Evolutionary conservation across 768 basidiomycete genomes (phyloP).

Genomic region (Suillus subaureus): DNA sequence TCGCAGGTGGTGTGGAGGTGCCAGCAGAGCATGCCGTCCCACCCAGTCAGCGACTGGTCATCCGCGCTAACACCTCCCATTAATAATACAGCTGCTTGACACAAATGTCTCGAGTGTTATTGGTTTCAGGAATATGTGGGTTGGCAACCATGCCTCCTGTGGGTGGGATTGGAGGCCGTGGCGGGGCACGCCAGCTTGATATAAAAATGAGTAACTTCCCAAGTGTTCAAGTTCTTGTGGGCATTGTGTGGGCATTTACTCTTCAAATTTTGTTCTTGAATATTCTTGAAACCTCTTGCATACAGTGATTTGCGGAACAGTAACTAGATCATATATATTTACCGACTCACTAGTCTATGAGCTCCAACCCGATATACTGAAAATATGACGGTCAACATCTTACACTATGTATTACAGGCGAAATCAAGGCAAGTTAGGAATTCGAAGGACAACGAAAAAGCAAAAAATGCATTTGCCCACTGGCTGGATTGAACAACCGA

Average conservation of each 20-base stretch:
- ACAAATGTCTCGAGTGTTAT: background rate
- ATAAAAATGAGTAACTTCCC: background rate
- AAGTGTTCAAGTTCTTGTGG: background rate
- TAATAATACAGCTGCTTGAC: background rate
- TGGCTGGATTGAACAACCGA: slow-evolving; percentile 50
- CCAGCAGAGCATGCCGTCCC: slow-evolving; percentile 46
- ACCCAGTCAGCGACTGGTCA: slow-evolving; percentile 44
- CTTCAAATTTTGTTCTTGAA: background rate
- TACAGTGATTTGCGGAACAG: background rate
- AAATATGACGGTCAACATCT: background rate
- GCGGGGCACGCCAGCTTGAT: background rate
- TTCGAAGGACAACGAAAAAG: background rate
- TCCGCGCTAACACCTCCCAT: slow-evolving; percentile 19
- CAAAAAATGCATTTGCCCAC: slow-evolving; percentile 30
- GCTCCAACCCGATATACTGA: background rate
- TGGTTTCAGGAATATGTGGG: background rate
- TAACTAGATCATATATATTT: background rate
- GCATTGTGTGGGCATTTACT: background rate
- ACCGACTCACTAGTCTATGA: background rate
- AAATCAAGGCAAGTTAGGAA: background rate
- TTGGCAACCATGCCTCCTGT: background rate
- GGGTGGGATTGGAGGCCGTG: background rate
- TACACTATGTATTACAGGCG: background rate
- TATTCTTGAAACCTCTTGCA: background rate
- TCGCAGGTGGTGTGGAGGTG: slow-evolving; percentile 65